Base-by-base conservation (phyloP, 2,329 filamentous ascomycete species). In the Arthrobotrys conoides region DNA sequence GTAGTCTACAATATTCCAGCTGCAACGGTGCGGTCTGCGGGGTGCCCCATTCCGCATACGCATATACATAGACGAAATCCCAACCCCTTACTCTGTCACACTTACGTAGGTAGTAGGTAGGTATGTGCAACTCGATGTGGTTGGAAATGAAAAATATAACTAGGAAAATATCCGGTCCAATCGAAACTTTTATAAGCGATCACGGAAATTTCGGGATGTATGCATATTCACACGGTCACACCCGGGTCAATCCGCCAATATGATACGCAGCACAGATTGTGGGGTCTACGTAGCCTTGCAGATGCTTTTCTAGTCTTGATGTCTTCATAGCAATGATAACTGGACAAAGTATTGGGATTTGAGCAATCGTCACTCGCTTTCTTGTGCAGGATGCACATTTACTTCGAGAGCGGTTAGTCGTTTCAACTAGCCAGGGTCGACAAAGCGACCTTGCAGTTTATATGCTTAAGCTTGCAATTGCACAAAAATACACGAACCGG, bases 211-310 rank as follows among this genome's bases (percentile, higher is more conserved):
- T 22, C 16, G 30, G 30, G 30, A 8, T 16, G n/a, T 1, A n/a
- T 41, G 9, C 20, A 49, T 24, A n/a, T 2, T 12, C 20, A 22
- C 20, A 16, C 46, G 8, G 20, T 49, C 18, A 6, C 20, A 49
- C 46, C 4, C 46, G 46, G 46, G 18, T 6, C 46, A 49, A 41
- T 44, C 20, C 27, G 27, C 49, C 12, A 55, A 30, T 53, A 9
- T 18, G 16, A 16, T 30, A 27, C 24, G 5, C 24, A 16, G 14
- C 41, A 46, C 41, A 46, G 3, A 55, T 55, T 18, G 49, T 8
- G 22, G 18, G 49, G 49, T 33, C 46, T 55, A 67, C 46, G n/a
- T 55, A 44, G 27, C 46, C 48, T 24, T 55, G 64, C 33, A 44
- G 44, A 53, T 44, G 24, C 12, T 18, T 33, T n/a, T 3, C 8